These are phyloP conservation scores for Isabelozyma gotoi DNA, from an alignment of 805 yeast genomes.

Conservation along the genomic window DNA sequence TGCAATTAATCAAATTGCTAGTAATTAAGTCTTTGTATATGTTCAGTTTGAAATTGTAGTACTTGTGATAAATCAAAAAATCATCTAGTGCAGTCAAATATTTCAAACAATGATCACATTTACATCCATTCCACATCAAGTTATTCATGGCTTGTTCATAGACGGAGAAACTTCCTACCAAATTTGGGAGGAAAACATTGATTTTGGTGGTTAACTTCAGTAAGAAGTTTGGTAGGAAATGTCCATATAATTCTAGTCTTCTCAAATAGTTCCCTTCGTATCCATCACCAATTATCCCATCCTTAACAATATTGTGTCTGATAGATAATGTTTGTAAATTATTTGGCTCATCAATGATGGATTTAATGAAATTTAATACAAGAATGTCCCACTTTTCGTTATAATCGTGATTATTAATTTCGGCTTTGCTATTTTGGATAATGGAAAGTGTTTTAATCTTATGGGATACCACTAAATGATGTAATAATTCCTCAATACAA, in stretches of 20 bases:
- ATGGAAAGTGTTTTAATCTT: slow-evolving; percentile 34
- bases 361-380: slow-evolving; percentile 32
- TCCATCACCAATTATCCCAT: slow-evolving; percentile 61
- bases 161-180: slow-evolving; percentile 59
- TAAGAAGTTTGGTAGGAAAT: slow-evolving; percentile 43
- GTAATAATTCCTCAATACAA: slow-evolving; percentile 45
- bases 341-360: slow-evolving; percentile 11
- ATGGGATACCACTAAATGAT: slow-evolving; percentile 29
- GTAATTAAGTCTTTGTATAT: slow-evolving; percentile 61
- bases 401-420: slow-evolving; percentile 29
- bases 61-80: slow-evolving; percentile 63
- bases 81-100: slow-evolving; percentile 55
- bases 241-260: slow-evolving; percentile 51
- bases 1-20: slow-evolving; percentile 53
- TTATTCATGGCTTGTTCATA: slow-evolving; percentile 73
- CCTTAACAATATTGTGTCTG: slow-evolving; percentile 58
- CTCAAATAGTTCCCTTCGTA: slow-evolving; percentile 73
- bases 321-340: slow-evolving; percentile 45
- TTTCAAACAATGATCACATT: slow-evolving; percentile 55
- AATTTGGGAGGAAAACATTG: slow-evolving; percentile 55
- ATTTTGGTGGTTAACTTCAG: slow-evolving; percentile 32
- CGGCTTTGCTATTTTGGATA: slow-evolving; percentile 31
- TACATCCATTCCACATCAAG: slow-evolving; percentile 76
- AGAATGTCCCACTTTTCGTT: slow-evolving; percentile 51
- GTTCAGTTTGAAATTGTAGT: slow-evolving; percentile 46